Evolutionary conservation across 2,329 filamentous ascomycete genomes (phyloP).

Genomic region (Diatrype stigma): DNA sequence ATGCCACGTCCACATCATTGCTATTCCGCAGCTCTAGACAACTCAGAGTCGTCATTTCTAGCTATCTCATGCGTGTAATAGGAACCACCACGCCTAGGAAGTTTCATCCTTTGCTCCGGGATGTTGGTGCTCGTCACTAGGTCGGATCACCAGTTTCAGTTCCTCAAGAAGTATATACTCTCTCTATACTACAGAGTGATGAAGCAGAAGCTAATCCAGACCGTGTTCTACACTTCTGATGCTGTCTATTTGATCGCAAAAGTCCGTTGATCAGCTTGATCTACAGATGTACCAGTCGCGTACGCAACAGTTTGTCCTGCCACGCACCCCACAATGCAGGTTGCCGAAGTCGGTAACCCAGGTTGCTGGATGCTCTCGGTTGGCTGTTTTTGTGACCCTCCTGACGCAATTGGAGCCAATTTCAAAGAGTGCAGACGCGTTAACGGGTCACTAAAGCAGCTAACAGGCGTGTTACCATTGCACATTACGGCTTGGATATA

Average conservation of each 20-base stretch:
- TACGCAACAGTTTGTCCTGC: constrained; percentile 14
- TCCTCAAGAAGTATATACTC: neutral
- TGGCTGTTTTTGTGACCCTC: constrained; percentile 13
- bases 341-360: constrained; percentile 21
- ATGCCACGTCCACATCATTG: neutral
- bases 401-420: constrained; percentile 13
- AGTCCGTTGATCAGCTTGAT: constrained; percentile 6
- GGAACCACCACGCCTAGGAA: neutral
- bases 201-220: neutral
- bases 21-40: neutral
- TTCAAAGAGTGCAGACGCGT: neutral
- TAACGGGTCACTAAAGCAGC: neutral
- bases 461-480: neutral
- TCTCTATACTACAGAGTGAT: neutral
- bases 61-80: neutral
- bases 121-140: neutral
- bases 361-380: constrained; percentile 13
- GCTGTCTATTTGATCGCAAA: constrained; percentile 8
- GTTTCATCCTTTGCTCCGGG: neutral
- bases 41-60: neutral
- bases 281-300: constrained; percentile 4
- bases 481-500: neutral
- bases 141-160: neutral
- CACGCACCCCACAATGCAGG: constrained; percentile 22
- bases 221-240: constrained; percentile 4